Evolutionary conservation across 2,329 filamentous ascomycete genomes (phyloP), one percentile per base, ranked within the genome.

Genomic region (Colletotrichum sublineola): DNA sequence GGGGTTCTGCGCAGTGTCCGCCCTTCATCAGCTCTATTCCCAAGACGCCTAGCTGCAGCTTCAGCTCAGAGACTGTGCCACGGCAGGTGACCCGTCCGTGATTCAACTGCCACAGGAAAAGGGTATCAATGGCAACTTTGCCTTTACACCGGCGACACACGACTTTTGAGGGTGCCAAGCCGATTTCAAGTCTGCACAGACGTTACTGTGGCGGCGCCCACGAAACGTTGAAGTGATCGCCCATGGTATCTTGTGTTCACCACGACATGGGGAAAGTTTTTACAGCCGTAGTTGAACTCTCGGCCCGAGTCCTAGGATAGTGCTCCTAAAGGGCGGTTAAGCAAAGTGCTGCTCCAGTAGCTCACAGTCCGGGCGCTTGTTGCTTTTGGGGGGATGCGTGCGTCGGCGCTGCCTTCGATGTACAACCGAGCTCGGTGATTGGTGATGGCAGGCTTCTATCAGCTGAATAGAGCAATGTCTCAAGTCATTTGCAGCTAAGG

Each of bases 311-410:
- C 20, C 20, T 29, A 8, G 20, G 14, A 40, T 7, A 31, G 33
- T 42, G 60, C 53, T 70, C 38, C 40, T 44, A 60, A 63, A 14
- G 38, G 52, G 3, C 50, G 57, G 71, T 71, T 62, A 67, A 67
- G 71, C 53, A 67, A 71, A 71, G 67, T 57, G 70, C 48, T 38
- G 52, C 31, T 69, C 33, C 24, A 33, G 12, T 14, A 31, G 33
- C 33, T 18, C 44, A 63, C 18, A 18, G 42, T 68, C 29, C 58
- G 48, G 53, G 67, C 58, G 60, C 44, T 65, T 61, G 52, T 55
- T 67, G 50, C 46, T 48, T 70, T 42, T 24, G n/a, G 6, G 65
- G 58, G 64, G 65, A 74, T 55, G 73, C 73, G 73, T 57, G 48
- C 60, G 67, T 74, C 71, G 65, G 71, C n/a, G 60, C 40, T 62